phyloP scores from a whole-genome alignment of 2,329 filamentous ascomycete genomes.

The Bertia moriformis region DNA sequence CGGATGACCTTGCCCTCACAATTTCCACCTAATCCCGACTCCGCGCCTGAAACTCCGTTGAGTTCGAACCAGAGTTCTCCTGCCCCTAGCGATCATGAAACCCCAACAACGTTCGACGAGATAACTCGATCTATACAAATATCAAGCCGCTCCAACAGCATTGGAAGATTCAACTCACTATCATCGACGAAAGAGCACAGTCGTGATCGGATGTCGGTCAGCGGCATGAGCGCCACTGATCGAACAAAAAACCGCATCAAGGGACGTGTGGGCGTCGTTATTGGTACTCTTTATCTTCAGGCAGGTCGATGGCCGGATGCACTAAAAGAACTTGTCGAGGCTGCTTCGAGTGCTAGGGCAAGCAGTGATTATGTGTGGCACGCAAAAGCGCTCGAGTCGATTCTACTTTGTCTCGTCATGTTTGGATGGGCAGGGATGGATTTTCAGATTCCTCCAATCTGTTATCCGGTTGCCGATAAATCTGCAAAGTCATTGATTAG shows the following conservation, averaged over 20 bases:
- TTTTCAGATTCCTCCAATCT: constrained; percentile 39
- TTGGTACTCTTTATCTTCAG: constrained; percentile 42
- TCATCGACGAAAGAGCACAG: constrained; percentile 26
- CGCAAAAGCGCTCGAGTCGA: constrained; percentile 47
- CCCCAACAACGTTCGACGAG: constrained; percentile 37
- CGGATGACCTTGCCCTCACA: constrained; percentile 37
- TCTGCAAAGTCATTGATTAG: constrained; percentile 21
- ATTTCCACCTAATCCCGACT: constrained; percentile 20
- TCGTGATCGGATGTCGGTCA: constrained; percentile 36
- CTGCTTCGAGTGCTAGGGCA: constrained; percentile 35
- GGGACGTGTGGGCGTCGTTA: constrained; percentile 38
- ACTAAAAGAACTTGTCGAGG: constrained; percentile 40
- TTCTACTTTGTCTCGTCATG: constrained; percentile 44
- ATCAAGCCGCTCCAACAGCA: constrained; percentile 18
- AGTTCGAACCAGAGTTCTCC: constrained; percentile 17
- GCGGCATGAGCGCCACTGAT: constrained; percentile 36
- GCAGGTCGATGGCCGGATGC: constrained; percentile 50
- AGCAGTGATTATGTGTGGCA: constrained; percentile 50
- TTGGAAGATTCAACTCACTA: constrained; percentile 16
- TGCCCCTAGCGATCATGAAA: constrained; percentile 18
- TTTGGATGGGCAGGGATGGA: constrained; percentile 44
- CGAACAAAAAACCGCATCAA: constrained; percentile 38
- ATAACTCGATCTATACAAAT: constrained; percentile 26
- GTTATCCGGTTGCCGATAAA: constrained; percentile 32
- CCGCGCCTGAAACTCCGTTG: constrained; percentile 11